phyloP scores from a whole-genome alignment of 257 asterid genomes.

The Asclepias syriaca region DNA sequence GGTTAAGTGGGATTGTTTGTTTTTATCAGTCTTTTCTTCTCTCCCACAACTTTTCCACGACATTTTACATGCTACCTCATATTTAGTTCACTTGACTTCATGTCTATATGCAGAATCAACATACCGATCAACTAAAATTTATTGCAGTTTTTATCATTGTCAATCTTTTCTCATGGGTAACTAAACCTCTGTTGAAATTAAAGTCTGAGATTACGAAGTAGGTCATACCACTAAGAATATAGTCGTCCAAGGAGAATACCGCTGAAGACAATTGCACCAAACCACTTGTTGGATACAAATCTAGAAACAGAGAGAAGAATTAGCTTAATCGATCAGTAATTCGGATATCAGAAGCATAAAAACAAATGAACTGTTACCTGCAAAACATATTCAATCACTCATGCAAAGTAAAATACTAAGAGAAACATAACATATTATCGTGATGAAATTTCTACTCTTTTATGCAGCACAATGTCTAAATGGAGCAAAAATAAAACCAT shows the following conservation, averaged over 20 bases:
- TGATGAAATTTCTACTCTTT: neutral
- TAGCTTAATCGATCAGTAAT: neutral
- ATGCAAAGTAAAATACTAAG: neutral
- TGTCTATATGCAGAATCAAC: neutral
- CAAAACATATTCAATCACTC: neutral
- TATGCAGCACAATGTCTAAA: neutral
- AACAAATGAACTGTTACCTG: no score
- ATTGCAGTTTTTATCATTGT: neutral
- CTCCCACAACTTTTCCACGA: neutral
- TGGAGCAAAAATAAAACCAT: neutral
- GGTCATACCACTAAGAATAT: slow-evolving; percentile 14
- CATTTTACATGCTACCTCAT: neutral
- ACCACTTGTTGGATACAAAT: slow-evolving; percentile 89
- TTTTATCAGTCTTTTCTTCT: neutral
- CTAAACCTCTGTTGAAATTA: neutral
- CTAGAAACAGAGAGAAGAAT: slow-evolving; percentile 26
- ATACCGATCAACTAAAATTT: neutral
- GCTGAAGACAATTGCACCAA: slow-evolving; percentile 77
- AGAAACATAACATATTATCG: neutral
- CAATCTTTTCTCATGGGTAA: neutral
- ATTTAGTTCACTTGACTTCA: neutral
- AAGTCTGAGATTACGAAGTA: neutral
- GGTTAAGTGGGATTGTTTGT: neutral
- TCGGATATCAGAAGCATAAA: slow-evolving; percentile 1
- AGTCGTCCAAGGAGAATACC: slow-evolving; percentile 42